Evolutionary conservation across 2,329 filamentous ascomycete species (phyloP), one percentile per base, ranked within the genome.

Genomic region (Beauveria varroae): DNA sequence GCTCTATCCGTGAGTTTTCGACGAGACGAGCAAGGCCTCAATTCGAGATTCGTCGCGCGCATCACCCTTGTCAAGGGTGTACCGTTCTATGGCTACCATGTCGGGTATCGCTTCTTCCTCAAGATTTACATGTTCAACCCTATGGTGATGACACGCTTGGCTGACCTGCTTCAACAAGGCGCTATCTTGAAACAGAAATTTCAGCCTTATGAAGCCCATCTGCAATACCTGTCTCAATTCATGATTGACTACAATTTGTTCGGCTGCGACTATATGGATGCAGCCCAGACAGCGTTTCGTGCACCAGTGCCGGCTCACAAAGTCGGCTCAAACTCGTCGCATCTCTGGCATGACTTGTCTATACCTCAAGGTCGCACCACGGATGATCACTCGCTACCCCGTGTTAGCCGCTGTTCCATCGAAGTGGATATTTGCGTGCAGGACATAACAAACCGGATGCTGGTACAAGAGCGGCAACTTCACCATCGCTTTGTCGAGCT

Each of bases 221-320:
- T 98, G 64, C 91, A 96, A 70, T 98, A 93, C 71, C 77, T 97
- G 9, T 81, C 95, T 10, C 96, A 99, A 74, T 99, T 96, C 84
- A 98, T 99, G 95, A 89, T 88, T 65, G 96, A 99, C 73, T 99
- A 96, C 78, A 99, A 97, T 71, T 79, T 99, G 66, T 98, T 96
- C 72, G 96, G 96, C 7, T 99, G 95, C 71, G 88, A 86, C 61
- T 96, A 93, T 68, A 86, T 98, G 65, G 84, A 93, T 62, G 88
- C 86, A 55, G 79, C 79, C 10, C 89, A 85, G 64, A 84, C 87
- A 1, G 80, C 76, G 30, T 97, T 96, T 70, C 85, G 95, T 60
- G 79, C 80, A 2, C 92, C 92, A 0, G 78, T 97, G 2, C 93
- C 93, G 0, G 77, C 82, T 9, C 86, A 84, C 67, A 78, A 86